Evolutionary conservation across 129 eudicot genomes (phyloP).

Genomic region (Cynara cardunculus): DNA sequence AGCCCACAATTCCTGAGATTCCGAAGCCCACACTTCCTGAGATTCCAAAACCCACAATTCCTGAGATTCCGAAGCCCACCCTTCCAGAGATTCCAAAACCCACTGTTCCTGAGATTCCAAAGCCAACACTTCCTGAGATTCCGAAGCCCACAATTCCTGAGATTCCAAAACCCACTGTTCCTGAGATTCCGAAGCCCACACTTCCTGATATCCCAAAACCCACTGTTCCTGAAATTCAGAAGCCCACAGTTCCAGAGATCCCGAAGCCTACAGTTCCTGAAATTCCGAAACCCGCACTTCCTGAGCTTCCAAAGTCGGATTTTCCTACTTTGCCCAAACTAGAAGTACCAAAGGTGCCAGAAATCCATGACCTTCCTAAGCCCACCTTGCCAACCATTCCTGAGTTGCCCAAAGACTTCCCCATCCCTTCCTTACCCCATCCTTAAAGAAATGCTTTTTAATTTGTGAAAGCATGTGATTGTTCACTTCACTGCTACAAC

Average conservation of each 20-base stretch:
- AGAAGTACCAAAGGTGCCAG: conserved; percentile 12
- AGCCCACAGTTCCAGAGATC: conserved; percentile 10
- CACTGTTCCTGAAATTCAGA: not conserved
- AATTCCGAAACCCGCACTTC: not conserved
- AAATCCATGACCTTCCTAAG: conserved; percentile 6
- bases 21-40: not conserved
- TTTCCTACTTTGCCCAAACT: conserved; percentile 8
- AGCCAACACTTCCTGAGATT: no score
- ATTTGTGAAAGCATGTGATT: no score
- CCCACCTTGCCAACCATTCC: conserved; percentile 17
- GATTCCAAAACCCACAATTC: not conserved
- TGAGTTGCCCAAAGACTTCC: conserved; percentile 26
- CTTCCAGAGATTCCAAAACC: not conserved
- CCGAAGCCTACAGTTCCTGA: conserved; percentile 6
- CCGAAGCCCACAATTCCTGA: not conserved
- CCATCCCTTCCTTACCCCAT: conserved; percentile 23
- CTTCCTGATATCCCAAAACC: not conserved
- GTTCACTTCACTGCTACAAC: no score
- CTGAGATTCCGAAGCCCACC: not conserved
- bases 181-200: not conserved
- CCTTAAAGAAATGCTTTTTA: no score
- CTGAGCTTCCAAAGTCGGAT: not conserved
- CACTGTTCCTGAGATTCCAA: not conserved
- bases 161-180: not conserved
- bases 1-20: not conserved